Percentiles rank a stretch among this genome's conserved stretches.
Conservation (phyloP, 164 flowering plant species). For the Santalum album region DNA sequence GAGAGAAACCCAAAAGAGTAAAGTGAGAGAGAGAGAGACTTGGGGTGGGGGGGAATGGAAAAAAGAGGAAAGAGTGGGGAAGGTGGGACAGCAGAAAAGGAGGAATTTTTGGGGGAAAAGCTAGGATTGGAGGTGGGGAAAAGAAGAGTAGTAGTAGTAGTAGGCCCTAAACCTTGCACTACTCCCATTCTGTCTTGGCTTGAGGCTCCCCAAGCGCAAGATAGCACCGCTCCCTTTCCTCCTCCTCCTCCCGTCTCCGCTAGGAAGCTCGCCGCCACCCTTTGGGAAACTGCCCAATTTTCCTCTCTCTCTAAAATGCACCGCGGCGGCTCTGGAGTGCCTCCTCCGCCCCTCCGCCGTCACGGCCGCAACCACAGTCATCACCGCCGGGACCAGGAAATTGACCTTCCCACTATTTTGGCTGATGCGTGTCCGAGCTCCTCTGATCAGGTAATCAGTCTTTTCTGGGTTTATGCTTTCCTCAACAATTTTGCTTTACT, state of each 20-base stretch:
- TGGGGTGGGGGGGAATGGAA: constrained; percentile 24
- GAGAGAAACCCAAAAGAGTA: too few species aligned
- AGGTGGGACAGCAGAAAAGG: constrained; percentile 39
- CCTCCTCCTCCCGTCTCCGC: constrained; percentile 37
- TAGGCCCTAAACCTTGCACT: constrained; percentile 3
- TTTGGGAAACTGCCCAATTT: constrained; percentile 47
- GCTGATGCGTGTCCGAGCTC: constrained; percentile 42
- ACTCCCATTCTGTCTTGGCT: constrained; percentile 74
- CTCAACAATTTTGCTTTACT: not conserved
- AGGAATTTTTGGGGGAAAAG: constrained; percentile 47
- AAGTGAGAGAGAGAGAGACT: not conserved
- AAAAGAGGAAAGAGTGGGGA: constrained; percentile 26
- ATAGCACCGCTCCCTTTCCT: constrained; percentile 11
- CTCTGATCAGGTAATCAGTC: constrained; percentile 11
- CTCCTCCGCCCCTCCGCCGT: constrained; percentile 8
- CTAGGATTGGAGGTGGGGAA: constrained; percentile 45
- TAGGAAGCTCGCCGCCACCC: constrained; percentile 58
- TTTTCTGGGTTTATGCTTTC: too few species aligned
- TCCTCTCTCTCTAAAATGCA: constrained; percentile 32
- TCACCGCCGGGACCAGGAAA: constrained; percentile 16
- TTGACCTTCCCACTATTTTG: constrained; percentile 24
- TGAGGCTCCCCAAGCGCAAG: not conserved
- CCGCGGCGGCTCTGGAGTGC: constrained; percentile 8
- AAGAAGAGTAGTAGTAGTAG: constrained; percentile 27
- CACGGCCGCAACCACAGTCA: constrained; percentile 11